Percentiles rank a stretch among this genome's conserved stretches.
These are phyloP conservation scores for Annulohypoxylon maeteangense DNA, from an alignment of 495 filamentous ascomycete species.

Conservation along the genomic window DNA sequence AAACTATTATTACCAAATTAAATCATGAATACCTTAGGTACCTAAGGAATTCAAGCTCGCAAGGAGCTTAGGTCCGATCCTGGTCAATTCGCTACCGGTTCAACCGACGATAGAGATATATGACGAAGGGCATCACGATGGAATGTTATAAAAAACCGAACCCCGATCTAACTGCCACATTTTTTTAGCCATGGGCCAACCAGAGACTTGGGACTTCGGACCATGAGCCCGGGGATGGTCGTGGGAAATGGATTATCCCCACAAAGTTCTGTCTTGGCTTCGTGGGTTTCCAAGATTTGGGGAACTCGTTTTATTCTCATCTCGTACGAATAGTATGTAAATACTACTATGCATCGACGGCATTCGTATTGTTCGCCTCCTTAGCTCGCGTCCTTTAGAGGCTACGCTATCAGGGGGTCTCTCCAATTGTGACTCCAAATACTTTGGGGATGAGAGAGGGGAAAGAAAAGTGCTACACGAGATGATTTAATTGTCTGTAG, in stretches of 20 bases:
- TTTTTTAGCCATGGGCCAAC: constrained; percentile 13
- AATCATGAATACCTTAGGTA: not conserved
- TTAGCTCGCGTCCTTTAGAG: not conserved
- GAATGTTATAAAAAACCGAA: constrained; percentile 29
- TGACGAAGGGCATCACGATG: constrained; percentile 15
- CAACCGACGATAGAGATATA: constrained; percentile 27
- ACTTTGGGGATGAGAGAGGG: not conserved
- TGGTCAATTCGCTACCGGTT: constrained; percentile 5
- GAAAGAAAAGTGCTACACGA: not conserved
- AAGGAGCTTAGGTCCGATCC: not conserved
- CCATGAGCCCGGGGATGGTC: constrained; percentile 4
- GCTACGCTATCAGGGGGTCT: not conserved
- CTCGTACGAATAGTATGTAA: constrained; percentile 15
- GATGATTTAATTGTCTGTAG: not conserved
- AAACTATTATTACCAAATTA: not conserved
- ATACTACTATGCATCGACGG: not conserved
- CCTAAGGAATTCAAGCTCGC: not conserved
- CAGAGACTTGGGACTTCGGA: constrained; percentile 17
- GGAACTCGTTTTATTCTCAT: constrained; percentile 13
- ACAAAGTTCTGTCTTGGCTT: constrained; percentile 13
- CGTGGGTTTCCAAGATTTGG: constrained; percentile 12
- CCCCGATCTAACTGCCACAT: constrained; percentile 5
- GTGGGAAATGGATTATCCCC: constrained; percentile 3
- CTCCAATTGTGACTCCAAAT: constrained; percentile 22
- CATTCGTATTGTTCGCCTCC: not conserved